Evolutionary conservation across 2,329 filamentous ascomycete genomes (phyloP), one percentile per base, ranked within the genome.

Genomic region (Talaromyces sp.): DNA sequence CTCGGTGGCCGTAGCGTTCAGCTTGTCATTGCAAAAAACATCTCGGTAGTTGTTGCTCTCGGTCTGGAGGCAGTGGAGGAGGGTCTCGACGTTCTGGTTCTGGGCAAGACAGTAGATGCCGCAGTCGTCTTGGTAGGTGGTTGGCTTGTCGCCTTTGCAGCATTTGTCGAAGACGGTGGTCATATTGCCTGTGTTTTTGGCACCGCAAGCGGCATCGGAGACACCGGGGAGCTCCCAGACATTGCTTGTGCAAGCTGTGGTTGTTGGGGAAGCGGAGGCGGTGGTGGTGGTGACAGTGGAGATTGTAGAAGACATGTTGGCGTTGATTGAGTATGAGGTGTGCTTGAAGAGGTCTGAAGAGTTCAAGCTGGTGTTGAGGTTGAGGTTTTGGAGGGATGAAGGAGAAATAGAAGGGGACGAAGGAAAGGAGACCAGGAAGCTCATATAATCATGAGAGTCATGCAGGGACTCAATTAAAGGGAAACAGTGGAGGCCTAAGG

Each of bases 41-140:
- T 72, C 59, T 9, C 57, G 54, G 45, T 68, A 61, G 24, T 63
- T 56, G 24, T 73, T 73, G 29, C 76, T 77, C 44, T 76, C 62
- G 29, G 66, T 58, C 44, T 58, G 68, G 13, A 82, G 65, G 57
- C 80, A 82, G 3, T 62, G 29, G 4, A 64, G 63, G 30, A 79
- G 62, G 4, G 70, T 60, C 10, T 56, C 50, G 46, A 77, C 62
- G 19, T 59, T 66, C 56, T 79, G 76, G 39, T 63, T 74, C 36
- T 69, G 64, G 0, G 75, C 77, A 14, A 77, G 74, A 60, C 80
- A 82, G 77, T 81, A 82, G 54, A 81, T 60, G 14, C 76, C 77
- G 70, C 80, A 82, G 61, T 73, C 67, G 63, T 75, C 61, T 62
- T 76, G 70, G 74, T 81, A 82, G 57, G 68, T 67, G 44, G 76